A percentile compares a stretch with the other conserved stretches of the same genome.
phyloP scores from a whole-genome alignment of 441 rosid species.

The Capsella rubella region DNA sequence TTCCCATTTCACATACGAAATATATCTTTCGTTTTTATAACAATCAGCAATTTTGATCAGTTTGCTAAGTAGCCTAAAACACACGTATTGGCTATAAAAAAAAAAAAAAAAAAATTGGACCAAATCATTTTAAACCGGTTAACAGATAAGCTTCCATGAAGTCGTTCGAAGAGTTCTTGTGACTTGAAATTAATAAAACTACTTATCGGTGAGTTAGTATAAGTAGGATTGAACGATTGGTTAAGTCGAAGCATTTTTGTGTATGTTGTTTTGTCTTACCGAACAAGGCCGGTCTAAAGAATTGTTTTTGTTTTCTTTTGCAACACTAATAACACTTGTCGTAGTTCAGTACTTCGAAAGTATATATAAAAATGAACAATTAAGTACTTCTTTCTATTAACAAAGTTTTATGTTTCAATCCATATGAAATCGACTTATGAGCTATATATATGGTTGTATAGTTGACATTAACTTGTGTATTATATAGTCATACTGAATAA shows the following conservation, averaged over 20 bases:
- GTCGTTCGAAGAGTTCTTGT: not conserved
- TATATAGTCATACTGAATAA: not conserved
- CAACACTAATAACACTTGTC: not conserved
- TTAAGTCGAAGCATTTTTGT: too few species aligned
- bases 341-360: not conserved
- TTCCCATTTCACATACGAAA: not conserved
- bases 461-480: slow-evolving; percentile 2
- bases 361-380: not conserved
- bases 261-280: not conserved
- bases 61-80: not conserved
- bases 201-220: too few species aligned
- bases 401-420: not conserved
- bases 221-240: too few species aligned
- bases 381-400: not conserved
- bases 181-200: not conserved
- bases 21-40: not conserved
- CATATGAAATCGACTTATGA: slow-evolving; percentile 3
- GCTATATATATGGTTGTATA: not conserved
- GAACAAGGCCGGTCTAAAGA: not conserved
- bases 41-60: not conserved
- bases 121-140: not conserved
- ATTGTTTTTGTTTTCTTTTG: not conserved
- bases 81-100: not conserved
- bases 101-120: not conserved
- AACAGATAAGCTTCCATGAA: not conserved